Evolutionary conservation across 2,329 filamentous ascomycete species (phyloP).

Genomic region (Neofusicoccum cordaticola): DNA sequence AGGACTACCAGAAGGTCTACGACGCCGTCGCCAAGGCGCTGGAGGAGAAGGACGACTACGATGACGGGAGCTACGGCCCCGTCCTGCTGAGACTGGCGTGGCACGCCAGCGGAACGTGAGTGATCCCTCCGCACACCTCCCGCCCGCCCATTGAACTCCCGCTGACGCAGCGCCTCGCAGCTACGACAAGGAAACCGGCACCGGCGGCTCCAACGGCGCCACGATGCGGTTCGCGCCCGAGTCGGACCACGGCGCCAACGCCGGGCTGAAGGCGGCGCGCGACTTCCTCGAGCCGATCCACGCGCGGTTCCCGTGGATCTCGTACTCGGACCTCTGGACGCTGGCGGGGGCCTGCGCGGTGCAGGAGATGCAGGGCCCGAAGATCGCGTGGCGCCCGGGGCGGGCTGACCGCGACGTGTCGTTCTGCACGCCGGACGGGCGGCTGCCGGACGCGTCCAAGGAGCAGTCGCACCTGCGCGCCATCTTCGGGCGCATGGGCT

Average conservation of each 20-base stretch:
- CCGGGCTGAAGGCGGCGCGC: conserved; percentile 79
- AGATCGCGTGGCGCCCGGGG: conserved; percentile 84
- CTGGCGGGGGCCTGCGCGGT: conserved; percentile 79
- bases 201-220: conserved; percentile 91
- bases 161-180: conserved; percentile 25
- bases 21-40: conserved; percentile 76
- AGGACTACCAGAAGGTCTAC: conserved; percentile 95
- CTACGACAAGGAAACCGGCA: conserved; percentile 82
- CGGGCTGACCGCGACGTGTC: conserved; percentile 74
- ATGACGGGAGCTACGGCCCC: conserved; percentile 93
- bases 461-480: conserved; percentile 76
- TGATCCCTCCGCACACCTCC: conserved; percentile 12
- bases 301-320: conserved; percentile 89
- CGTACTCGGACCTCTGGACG: conserved; percentile 96
- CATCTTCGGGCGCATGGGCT: conserved; percentile 97
- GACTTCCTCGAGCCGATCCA: conserved; percentile 94
- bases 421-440: conserved; percentile 91
- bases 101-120: conserved; percentile 81
- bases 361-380: conserved; percentile 91
- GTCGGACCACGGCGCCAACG: conserved; percentile 87
- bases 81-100: conserved; percentile 88
- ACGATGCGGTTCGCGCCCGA: conserved; percentile 96
- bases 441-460: conserved; percentile 79
- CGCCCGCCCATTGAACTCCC: not conserved
- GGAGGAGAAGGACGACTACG: conserved; percentile 90